Percentiles rank a stretch among this genome's conserved stretches.
Conservation (phyloP, 495 filamentous ascomycete species). For the Evernia prunastri region DNA sequence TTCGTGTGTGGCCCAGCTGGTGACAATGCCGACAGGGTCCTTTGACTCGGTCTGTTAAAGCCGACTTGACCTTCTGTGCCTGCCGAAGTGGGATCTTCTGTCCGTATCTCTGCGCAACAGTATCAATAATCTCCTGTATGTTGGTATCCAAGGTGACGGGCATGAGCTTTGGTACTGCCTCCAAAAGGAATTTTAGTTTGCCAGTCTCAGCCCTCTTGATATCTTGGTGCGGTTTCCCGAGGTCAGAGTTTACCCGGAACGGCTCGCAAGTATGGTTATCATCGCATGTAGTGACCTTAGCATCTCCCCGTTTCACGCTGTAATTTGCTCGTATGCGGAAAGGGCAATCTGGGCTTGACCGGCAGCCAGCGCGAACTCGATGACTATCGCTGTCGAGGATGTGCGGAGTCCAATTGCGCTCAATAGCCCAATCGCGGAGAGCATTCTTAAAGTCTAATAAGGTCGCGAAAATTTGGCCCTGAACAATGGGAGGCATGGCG, state of each 20-base stretch:
- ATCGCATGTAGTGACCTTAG: slow-evolving; percentile 34
- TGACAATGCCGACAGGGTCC: slow-evolving; percentile 28
- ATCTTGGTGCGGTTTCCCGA: slow-evolving; percentile 22
- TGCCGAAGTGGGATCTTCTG: slow-evolving; percentile 27
- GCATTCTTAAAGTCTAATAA: slow-evolving; percentile 37
- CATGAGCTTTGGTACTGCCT: slow-evolving; percentile 26
- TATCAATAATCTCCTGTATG: slow-evolving; percentile 23
- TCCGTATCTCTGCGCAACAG: slow-evolving; percentile 25
- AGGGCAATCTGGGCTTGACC: slow-evolving; percentile 33
- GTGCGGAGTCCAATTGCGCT: slow-evolving; percentile 37
- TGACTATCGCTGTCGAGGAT: slow-evolving; percentile 38
- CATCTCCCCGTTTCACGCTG: slow-evolving; percentile 31
- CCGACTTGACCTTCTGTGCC: slow-evolving; percentile 28
- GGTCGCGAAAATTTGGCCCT: slow-evolving; percentile 34
- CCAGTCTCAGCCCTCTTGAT: slow-evolving; percentile 29
- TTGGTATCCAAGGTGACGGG: slow-evolving; percentile 23
- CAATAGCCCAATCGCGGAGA: slow-evolving; percentile 37
- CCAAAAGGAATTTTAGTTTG: slow-evolving; percentile 28
- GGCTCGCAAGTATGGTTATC: slow-evolving; percentile 33
- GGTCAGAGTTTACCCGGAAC: slow-evolving; percentile 14
- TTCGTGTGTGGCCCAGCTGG: slow-evolving; percentile 23
- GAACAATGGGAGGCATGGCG: slow-evolving; percentile 33
- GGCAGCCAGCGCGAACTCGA: slow-evolving; percentile 37
- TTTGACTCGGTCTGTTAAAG: slow-evolving; percentile 21
- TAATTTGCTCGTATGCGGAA: slow-evolving; percentile 38